Percentiles rank a stretch among this genome's conserved stretches.
These are phyloP conservation scores for Oryza nivara DNA, from an alignment of 176 grass and related monocot genomes.

Conservation along the genomic window DNA sequence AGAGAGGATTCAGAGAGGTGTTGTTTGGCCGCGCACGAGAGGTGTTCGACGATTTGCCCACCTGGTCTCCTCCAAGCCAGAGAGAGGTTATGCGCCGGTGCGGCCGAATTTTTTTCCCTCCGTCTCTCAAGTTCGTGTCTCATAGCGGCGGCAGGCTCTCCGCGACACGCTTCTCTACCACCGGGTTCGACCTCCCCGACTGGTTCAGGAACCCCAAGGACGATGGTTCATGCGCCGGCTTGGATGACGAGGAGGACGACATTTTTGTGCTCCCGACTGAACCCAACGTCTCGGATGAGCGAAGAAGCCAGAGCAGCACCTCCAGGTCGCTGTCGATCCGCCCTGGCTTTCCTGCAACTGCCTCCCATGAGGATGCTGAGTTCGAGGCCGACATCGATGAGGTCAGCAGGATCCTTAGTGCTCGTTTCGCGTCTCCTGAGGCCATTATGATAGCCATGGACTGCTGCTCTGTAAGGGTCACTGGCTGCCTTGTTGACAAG, in stretches of 20 bases:
- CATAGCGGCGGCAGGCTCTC: not conserved
- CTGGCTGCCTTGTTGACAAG: slow-evolving; percentile 54
- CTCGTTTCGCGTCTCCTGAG: slow-evolving; percentile 59
- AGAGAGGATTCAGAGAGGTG: not conserved
- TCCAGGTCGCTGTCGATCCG: slow-evolving; percentile 36
- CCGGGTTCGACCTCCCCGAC: slow-evolving; percentile 57
- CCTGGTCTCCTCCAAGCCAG: not conserved
- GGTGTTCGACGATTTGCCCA: slow-evolving; percentile 47
- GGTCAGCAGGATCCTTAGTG: slow-evolving; percentile 54
- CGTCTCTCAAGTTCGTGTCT: not conserved
- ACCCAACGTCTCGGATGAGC: slow-evolving; percentile 32
- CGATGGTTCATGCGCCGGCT: slow-evolving; percentile 1
- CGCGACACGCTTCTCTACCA: slow-evolving; percentile 17
- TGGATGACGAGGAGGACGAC: slow-evolving; percentile 46
- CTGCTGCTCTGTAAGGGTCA: slow-evolving; percentile 55
- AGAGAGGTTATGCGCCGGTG: slow-evolving; percentile 49
- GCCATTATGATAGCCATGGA: slow-evolving; percentile 63
- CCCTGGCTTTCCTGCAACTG: not conserved
- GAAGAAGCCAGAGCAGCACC: not conserved
- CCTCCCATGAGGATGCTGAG: slow-evolving; percentile 38
- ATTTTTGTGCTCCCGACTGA: slow-evolving; percentile 72
- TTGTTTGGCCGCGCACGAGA: not conserved
- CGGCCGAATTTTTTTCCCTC: not conserved
- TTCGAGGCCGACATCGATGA: slow-evolving; percentile 61
- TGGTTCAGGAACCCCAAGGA: slow-evolving; percentile 74